phyloP scores from a whole-genome alignment of 2,329 filamentous ascomycete genomes.

The Madurella fahalii region DNA sequence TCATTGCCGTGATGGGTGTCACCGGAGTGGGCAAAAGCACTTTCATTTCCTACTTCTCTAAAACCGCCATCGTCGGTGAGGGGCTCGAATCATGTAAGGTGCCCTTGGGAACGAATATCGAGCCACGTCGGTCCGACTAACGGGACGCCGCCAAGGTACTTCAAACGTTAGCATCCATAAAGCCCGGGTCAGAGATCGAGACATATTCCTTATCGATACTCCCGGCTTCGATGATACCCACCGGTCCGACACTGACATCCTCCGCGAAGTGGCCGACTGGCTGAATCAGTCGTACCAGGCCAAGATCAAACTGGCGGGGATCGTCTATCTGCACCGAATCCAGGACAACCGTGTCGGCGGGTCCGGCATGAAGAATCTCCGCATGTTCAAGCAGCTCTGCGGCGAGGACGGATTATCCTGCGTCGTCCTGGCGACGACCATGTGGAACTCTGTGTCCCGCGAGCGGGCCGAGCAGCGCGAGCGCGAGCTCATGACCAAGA shows the following conservation, averaged over 20 bases:
- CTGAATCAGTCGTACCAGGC: background rate
- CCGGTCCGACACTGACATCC: slow-evolving; percentile 41
- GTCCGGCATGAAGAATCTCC: slow-evolving; percentile 1
- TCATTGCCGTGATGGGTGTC: slow-evolving; percentile 12
- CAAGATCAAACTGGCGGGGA: slow-evolving; percentile 1
- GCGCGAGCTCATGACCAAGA: background rate
- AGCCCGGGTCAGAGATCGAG: background rate
- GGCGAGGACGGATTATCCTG: background rate
- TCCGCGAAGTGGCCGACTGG: slow-evolving; percentile 37
- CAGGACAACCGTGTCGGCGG: slow-evolving; percentile 48
- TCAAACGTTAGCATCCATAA: background rate
- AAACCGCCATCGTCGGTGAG: slow-evolving; percentile 4
- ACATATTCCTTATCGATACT: slow-evolving; percentile 38
- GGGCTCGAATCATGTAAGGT: slow-evolving; percentile 9
- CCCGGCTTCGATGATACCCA: slow-evolving; percentile 46
- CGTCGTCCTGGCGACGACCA: slow-evolving; percentile 11
- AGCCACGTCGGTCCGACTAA: background rate
- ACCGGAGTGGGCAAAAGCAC: slow-evolving; percentile 16
- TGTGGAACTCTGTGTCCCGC: background rate
- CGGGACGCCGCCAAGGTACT: background rate
- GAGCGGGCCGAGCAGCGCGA: slow-evolving; percentile 3
- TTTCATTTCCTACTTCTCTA: slow-evolving; percentile 7
- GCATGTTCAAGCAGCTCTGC: slow-evolving; percentile 12
- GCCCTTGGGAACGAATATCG: background rate
- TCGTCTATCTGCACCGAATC: slow-evolving; percentile 50